A percentile compares a stretch with the other conserved stretches of the same genome.
Conservation (phyloP, 2,329 filamentous ascomycete genomes). For the Phialophora expanda region DNA sequence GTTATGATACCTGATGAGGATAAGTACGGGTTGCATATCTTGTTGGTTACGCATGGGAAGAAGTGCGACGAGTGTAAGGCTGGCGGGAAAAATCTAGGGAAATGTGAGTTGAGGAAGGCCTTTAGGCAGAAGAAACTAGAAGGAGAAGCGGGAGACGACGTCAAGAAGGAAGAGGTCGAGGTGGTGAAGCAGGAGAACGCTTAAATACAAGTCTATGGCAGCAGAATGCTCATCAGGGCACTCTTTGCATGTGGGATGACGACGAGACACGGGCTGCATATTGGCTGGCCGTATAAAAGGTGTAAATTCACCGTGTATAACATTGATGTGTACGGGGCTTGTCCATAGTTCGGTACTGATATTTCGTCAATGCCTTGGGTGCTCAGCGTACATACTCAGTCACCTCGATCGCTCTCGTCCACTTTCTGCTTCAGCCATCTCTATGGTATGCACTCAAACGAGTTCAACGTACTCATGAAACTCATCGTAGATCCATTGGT, state of each 20-base stretch:
- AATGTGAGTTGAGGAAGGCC: constrained; percentile 64
- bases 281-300: not conserved
- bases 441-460: constrained; percentile 37
- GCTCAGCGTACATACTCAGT: not conserved
- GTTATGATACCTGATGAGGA: constrained; percentile 65
- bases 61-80: constrained; percentile 65
- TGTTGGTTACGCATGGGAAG: constrained; percentile 68
- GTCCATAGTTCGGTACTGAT: not conserved
- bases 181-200: constrained; percentile 31
- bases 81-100: constrained; percentile 61
- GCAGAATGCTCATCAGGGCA: not conserved
- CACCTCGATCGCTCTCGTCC: not conserved
- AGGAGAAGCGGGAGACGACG: constrained; percentile 63
- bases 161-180: constrained; percentile 56
- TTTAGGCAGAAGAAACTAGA: constrained; percentile 68
- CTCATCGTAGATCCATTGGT: constrained; percentile 47
- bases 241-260: not conserved
- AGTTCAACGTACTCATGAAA: constrained; percentile 51
- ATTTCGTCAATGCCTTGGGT: not conserved
- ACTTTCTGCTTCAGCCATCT: not conserved
- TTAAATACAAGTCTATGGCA: not conserved
- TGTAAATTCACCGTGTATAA: not conserved
- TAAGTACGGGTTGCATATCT: constrained; percentile 67
- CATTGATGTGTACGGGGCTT: not conserved
- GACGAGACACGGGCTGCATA: not conserved